phyloP scores from a whole-genome alignment of 306 rosid species.

The Quercus bicolor region DNA sequence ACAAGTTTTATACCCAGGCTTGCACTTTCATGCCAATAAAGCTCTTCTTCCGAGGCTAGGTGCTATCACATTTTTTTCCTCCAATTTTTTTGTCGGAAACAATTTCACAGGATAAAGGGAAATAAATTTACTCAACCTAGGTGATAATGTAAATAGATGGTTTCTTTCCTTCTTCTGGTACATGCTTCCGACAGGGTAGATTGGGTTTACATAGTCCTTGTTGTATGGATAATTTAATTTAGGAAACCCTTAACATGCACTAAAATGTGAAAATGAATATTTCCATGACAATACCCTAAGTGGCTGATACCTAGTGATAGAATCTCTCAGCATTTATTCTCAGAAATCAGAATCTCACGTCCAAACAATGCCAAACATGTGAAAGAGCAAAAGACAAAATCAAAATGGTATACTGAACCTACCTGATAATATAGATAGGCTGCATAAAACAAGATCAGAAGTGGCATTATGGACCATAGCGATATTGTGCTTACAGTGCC shows the following conservation, averaged over 20 bases:
- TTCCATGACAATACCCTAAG: too few relatives aligned
- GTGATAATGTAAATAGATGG: too few relatives aligned
- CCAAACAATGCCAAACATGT: background rate
- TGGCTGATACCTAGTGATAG: too few relatives aligned
- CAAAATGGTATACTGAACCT: background rate
- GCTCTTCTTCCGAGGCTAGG: background rate
- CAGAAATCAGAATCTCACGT: too few relatives aligned
- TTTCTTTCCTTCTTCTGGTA: too few relatives aligned
- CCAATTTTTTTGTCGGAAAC: background rate
- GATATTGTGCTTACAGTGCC: conserved; percentile 84
- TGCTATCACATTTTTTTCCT: background rate
- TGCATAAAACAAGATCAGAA: conserved; percentile 67
- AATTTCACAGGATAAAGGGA: background rate
- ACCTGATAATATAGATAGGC: conserved; percentile 89
- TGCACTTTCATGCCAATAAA: background rate
- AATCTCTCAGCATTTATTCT: too few relatives aligned
- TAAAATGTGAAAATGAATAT: too few relatives aligned
- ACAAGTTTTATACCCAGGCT: background rate
- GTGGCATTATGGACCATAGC: conserved; percentile 87
- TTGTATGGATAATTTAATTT: too few relatives aligned
- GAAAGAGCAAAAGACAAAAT: background rate
- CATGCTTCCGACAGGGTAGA: too few relatives aligned
- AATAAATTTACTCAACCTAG: too few relatives aligned
- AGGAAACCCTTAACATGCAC: too few relatives aligned
- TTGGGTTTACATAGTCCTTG: too few relatives aligned